Percentiles rank a stretch among this genome's conserved stretches.
Conservation (phyloP, 768 basidiomycete species). For the Inosperma sp. region DNA sequence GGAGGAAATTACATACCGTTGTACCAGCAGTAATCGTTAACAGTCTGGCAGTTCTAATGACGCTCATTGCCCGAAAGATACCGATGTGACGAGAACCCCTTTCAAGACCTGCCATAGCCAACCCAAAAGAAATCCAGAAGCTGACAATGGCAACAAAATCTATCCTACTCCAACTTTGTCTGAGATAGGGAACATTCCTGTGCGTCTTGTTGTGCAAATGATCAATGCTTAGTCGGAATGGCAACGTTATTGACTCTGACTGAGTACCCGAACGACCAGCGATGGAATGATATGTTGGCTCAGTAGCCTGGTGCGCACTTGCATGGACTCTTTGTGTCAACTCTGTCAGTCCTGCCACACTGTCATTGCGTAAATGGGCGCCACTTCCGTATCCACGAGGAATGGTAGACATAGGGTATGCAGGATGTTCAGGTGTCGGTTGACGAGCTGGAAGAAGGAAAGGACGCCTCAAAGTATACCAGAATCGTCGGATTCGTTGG, state of each 20-base stretch:
- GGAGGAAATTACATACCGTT: slow-evolving; percentile 50
- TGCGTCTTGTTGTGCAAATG: slow-evolving; percentile 52
- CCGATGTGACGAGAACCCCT: slow-evolving; percentile 68
- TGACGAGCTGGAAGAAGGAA: slow-evolving; percentile 42
- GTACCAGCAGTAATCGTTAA: slow-evolving; percentile 89
- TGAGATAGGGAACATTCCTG: slow-evolving; percentile 77
- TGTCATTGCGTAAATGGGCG: slow-evolving; percentile 20
- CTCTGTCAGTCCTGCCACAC: slow-evolving; percentile 26
- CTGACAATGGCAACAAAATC: slow-evolving; percentile 81
- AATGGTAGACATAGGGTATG: slow-evolving; percentile 14
- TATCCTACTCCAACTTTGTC: slow-evolving; percentile 90
- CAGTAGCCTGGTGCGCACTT: slow-evolving; percentile 40
- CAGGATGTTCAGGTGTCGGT: slow-evolving; percentile 26
- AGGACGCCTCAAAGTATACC: slow-evolving; percentile 46
- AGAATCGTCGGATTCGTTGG: slow-evolving; percentile 42
- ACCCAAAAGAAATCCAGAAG: slow-evolving; percentile 81
- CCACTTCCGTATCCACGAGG: slow-evolving; percentile 11
- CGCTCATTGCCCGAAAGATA: slow-evolving; percentile 83
- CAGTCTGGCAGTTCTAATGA: slow-evolving; percentile 76
- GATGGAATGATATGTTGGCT: slow-evolving; percentile 48
- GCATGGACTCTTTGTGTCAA: slow-evolving; percentile 35
- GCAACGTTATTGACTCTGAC: slow-evolving; percentile 48
- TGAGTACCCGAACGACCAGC: slow-evolving; percentile 31
- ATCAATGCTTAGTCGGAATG: slow-evolving; percentile 58
- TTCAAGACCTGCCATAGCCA: slow-evolving; percentile 69